These are phyloP conservation scores for Oryza meyeriana DNA, from an alignment of 176 grass and related monocot species.

Conservation along the genomic window DNA sequence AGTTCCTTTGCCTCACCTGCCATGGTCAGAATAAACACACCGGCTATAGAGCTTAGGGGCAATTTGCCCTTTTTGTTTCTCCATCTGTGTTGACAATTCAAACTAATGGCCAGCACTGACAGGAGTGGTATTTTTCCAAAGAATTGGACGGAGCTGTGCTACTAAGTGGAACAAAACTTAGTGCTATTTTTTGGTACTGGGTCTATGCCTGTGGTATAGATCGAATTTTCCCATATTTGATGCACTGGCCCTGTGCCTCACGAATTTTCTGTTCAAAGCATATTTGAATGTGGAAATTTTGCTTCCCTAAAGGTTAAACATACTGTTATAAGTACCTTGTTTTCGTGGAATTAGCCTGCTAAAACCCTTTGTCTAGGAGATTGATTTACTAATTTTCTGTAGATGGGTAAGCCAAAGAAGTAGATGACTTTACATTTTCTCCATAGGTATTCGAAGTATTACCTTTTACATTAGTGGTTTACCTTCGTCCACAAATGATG, in stretches of 20 bases:
- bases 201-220: too few relatives aligned
- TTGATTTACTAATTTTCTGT: neutral
- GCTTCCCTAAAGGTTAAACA: slow-evolving; percentile 5
- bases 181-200: too few relatives aligned
- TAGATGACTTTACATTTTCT: neutral
- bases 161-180: too few relatives aligned
- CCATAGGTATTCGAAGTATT: neutral
- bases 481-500: neutral
- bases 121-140: too few relatives aligned
- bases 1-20: too few relatives aligned
- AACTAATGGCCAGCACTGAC: too few relatives aligned
- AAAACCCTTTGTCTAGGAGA: neutral
- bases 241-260: neutral
- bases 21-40: too few relatives aligned
- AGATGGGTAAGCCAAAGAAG: neutral
- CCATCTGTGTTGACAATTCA: too few relatives aligned
- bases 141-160: too few relatives aligned
- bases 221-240: too few relatives aligned
- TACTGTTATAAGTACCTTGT: neutral
- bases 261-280: neutral
- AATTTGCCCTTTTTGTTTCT: too few relatives aligned
- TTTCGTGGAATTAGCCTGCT: neutral
- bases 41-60: too few relatives aligned
- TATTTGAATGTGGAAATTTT: neutral
- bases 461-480: neutral